A percentile compares a stretch with the other conserved stretches of the same genome.
phyloP scores from a whole-genome alignment of 768 basidiomycete species.

The Clavaria fumosa region DNA sequence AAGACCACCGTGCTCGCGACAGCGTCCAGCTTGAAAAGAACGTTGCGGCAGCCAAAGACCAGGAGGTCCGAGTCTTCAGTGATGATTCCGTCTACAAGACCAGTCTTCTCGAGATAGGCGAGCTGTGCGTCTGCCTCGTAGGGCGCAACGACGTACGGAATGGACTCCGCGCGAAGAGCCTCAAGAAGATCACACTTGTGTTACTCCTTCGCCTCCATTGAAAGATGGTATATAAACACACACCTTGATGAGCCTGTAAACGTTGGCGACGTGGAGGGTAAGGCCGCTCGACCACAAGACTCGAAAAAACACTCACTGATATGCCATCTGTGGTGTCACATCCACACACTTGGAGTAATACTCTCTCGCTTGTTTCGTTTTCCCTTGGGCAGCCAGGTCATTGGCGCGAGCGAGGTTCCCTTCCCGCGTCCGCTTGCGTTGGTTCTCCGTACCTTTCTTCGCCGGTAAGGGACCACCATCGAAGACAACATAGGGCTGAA shows the following conservation, averaged over 20 bases:
- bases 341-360: slow-evolving; percentile 84
- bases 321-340: slow-evolving; percentile 95
- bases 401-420: slow-evolving; percentile 67
- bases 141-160: slow-evolving; percentile 85
- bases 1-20: slow-evolving; percentile 46
- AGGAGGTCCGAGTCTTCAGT: slow-evolving; percentile 97
- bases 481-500: slow-evolving; percentile 86
- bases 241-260: slow-evolving; percentile 96
- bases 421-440: slow-evolving; percentile 58
- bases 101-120: slow-evolving; percentile 73
- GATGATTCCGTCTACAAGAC: slow-evolving; percentile 78
- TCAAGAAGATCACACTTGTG: no score
- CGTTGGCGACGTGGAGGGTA: no score
- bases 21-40: slow-evolving; percentile 86
- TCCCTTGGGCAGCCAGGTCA: slow-evolving; percentile 61
- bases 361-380: slow-evolving; percentile 69
- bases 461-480: slow-evolving; percentile 94
- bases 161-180: slow-evolving; percentile 71
- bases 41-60: slow-evolving; percentile 88
- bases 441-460: slow-evolving; percentile 79
- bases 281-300: no score
- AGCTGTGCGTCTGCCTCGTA: slow-evolving; percentile 99
- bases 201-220: no score
- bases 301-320: no score
- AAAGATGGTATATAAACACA: slow-evolving; percentile 4